Base-by-base conservation (phyloP, 805 yeast genomes). In the Nakazawaea pomicola region DNA sequence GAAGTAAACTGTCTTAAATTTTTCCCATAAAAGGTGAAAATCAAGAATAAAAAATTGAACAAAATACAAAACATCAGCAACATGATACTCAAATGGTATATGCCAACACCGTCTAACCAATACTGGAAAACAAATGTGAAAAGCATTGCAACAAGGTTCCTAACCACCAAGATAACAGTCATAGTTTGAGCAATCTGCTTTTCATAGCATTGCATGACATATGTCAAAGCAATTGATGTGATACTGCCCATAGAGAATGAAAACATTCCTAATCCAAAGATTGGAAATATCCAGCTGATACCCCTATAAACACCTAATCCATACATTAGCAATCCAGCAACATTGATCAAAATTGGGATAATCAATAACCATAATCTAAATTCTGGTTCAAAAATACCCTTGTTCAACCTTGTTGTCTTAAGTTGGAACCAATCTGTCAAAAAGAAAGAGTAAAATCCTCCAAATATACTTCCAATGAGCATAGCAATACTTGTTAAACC, bases 361-460 rank as follows among this genome's bases (percentile, higher is more conserved):
- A 61, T 27, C 64, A 71, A 58, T 30, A 70, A 63, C 62, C 67
- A 70, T 23, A 71, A 54, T 48, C 76, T 54, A 51, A 62, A 64
- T 46, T 72, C 76, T 3, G 78, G 74, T 49, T 70, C 76, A 34
- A 67, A 48, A 12, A 70, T 49, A 28, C 78, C 78, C 17, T 64
- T 55, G 45, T 70, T 70, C 38, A 65, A 56, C 45, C 64, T 58
- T 4, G 75, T 67, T 49, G 62, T 50, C 40, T 48, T 43, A 29
- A 60, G 40, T 6, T 53, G 34, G 18, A 56, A 43, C 63, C 65
- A 64, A 47, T 72, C 78, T 12, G 68, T 72, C 36, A 68, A 53
- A 23, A 45, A 41, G 11, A 74, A 74, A 16, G 76, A 76, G 49
- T 65, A 70, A 29, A 64, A 36, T 63, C 68, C 65, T 11, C 76